These are phyloP conservation scores for Actinomucor elegans DNA, from an alignment of 371 early-diverging fungal genomes.

Conservation along the genomic window DNA sequence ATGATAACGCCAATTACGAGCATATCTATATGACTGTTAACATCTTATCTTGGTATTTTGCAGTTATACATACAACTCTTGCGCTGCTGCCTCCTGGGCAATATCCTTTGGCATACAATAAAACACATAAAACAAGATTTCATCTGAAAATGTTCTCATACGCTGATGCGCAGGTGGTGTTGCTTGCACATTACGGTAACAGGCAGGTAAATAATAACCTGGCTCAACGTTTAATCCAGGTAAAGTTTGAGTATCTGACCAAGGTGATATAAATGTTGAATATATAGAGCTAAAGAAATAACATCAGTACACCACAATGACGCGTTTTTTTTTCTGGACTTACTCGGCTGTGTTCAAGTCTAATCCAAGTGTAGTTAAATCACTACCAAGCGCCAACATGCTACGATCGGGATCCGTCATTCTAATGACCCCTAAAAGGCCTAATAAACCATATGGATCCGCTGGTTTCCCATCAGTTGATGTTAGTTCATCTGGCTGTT, in stretches of 20 bases:
- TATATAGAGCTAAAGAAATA: conserved; percentile 58
- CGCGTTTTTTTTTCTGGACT: conserved; percentile 14
- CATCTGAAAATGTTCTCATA: conserved; percentile 76
- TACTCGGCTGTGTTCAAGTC: conserved; percentile 74
- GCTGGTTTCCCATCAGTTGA: conserved; percentile 21
- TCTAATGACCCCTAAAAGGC: conserved; percentile 74
- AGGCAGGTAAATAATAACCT: conserved; percentile 73
- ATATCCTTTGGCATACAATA: conserved; percentile 88
- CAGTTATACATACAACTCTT: conserved; percentile 66
- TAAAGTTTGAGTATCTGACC: conserved; percentile 64
- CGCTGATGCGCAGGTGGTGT: conserved; percentile 74
- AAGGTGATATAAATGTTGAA: conserved; percentile 83
- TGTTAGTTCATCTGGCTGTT: conserved; percentile 19
- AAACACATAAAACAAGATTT: conserved; percentile 94
- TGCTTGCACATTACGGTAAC: conserved; percentile 64
- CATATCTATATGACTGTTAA: conserved; percentile 41
- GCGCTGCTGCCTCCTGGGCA: conserved; percentile 90
- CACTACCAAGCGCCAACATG: conserved; percentile 73
- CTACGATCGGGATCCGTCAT: conserved; percentile 72
- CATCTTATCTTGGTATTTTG: background rate
- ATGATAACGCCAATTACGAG: conserved; percentile 91
- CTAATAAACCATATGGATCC: conserved; percentile 66
- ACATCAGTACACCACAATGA: background rate
- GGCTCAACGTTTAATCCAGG: conserved; percentile 65
- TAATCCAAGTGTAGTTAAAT: conserved; percentile 78